Evolutionary conservation across 2,329 filamentous ascomycete species (phyloP).

Genomic region (Aspergillus melleus): DNA sequence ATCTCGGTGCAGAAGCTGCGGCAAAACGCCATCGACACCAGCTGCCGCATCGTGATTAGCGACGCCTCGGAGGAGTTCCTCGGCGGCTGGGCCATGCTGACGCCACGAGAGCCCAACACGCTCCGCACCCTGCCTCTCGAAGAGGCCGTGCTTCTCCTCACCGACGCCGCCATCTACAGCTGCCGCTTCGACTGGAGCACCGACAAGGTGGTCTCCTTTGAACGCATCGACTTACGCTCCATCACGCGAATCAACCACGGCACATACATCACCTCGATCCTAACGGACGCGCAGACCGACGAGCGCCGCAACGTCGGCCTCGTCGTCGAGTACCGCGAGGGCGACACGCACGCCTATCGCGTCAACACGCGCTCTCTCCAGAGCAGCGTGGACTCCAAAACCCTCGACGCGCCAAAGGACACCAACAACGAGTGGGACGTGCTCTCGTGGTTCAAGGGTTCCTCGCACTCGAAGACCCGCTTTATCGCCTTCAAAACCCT

Average conservation of each 20-base stretch:
- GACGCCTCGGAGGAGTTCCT: conserved; percentile 82
- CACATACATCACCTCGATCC: conserved; percentile 85
- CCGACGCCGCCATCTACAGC: conserved; percentile 79
- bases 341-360: conserved; percentile 68
- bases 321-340: conserved; percentile 72
- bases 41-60: conserved; percentile 80
- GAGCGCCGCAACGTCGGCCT: conserved; percentile 81
- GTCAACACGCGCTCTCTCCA: conserved; percentile 81
- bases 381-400: conserved; percentile 52
- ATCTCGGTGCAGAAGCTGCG: conserved; percentile 82
- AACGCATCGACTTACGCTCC: conserved; percentile 75
- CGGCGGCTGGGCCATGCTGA: conserved; percentile 84
- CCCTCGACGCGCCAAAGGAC: conserved; percentile 27
- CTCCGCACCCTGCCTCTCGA: conserved; percentile 74
- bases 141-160: conserved; percentile 84
- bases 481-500: conserved; percentile 47
- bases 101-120: conserved; percentile 70
- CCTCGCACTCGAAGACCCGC: conserved; percentile 30
- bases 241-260: conserved; percentile 74
- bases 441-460: conserved; percentile 41
- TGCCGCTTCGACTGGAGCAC: conserved; percentile 93
- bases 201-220: conserved; percentile 91
- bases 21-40: conserved; percentile 86
- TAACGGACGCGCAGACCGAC: conserved; percentile 75
- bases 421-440: conserved; percentile 41